Evolutionary conservation across 169 alveolate species (phyloP).

Genomic region (Cyclospora cayetanensis): DNA sequence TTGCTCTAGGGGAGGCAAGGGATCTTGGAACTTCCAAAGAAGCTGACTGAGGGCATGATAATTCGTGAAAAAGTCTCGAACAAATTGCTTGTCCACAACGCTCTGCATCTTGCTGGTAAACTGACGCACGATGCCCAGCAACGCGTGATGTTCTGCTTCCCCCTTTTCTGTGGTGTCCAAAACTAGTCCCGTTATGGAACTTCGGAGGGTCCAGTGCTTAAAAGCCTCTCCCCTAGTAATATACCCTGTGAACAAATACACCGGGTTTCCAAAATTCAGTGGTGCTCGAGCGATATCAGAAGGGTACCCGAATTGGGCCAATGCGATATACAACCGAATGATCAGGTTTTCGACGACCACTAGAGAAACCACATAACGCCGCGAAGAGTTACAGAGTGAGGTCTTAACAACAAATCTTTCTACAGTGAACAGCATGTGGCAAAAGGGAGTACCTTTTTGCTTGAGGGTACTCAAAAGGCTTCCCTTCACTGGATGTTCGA

Average conservation of each 20-base stretch:
- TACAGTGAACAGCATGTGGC: too few relatives aligned
- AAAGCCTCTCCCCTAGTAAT: slow-evolving; percentile 23
- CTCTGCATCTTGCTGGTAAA: background rate
- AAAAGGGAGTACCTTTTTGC: background rate
- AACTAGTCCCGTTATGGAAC: slow-evolving; percentile 35
- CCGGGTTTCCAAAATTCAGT: too few relatives aligned
- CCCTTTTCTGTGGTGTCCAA: slow-evolving; percentile 50
- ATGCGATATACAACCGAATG: too few relatives aligned
- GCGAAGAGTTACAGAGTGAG: too few relatives aligned
- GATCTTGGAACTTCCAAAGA: slow-evolving; percentile 52
- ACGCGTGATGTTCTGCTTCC: background rate
- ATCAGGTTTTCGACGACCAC: too few relatives aligned
- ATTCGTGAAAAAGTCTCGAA: background rate
- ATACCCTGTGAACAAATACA: background rate
- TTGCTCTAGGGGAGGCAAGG: slow-evolving; percentile 40
- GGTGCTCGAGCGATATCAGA: too few relatives aligned
- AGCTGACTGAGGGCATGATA: slow-evolving; percentile 1
- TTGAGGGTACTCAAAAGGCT: slow-evolving; percentile 4
- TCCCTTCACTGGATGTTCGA: slow-evolving; percentile 47
- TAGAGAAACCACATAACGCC: too few relatives aligned
- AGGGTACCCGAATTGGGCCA: too few relatives aligned
- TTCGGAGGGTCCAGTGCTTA: slow-evolving; percentile 34
- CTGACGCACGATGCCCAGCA: background rate
- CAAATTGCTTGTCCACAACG: background rate
- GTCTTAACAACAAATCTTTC: too few relatives aligned